phyloP scores from a whole-genome alignment of 2,329 filamentous ascomycete genomes.

The Aspergillus sp. region DNA sequence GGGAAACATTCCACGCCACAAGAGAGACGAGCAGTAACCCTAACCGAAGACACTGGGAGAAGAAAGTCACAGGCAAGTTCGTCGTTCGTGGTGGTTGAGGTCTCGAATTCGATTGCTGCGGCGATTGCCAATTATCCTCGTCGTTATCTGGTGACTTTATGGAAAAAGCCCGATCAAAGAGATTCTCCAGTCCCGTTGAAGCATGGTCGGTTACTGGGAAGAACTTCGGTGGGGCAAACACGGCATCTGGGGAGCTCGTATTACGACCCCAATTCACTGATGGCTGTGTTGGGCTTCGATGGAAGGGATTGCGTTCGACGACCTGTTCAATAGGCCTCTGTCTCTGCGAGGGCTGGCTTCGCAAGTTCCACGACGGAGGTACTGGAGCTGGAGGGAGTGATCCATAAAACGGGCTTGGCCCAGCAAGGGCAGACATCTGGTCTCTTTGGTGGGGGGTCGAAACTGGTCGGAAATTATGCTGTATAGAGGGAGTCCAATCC shows the following conservation, averaged over 20 bases:
- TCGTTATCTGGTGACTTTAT: constrained; percentile 31
- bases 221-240: constrained; percentile 48
- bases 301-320: constrained; percentile 39
- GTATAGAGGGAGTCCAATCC: constrained; percentile 52
- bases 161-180: constrained; percentile 49
- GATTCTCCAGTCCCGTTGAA: constrained; percentile 47
- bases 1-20: constrained; percentile 33
- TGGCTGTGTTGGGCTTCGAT: constrained; percentile 28
- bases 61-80: constrained; percentile 18
- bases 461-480: constrained; percentile 35
- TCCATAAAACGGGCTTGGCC: constrained; percentile 45
- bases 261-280: constrained; percentile 22
- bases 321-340: constrained; percentile 36
- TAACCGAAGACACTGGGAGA: constrained; percentile 32
- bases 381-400: constrained; percentile 41
- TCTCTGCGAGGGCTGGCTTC: constrained; percentile 28
- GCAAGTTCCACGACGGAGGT: constrained; percentile 42
- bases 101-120: constrained; percentile 2
- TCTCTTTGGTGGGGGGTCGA: constrained; percentile 31
- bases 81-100: constrained; percentile 4
- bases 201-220: constrained; percentile 44
- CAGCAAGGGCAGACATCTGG: constrained; percentile 29
- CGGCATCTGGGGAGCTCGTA: constrained; percentile 21
- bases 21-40: constrained; percentile 31
- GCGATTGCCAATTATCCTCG: constrained; percentile 21